Percentiles rank a stretch among this genome's conserved stretches.
Conservation (phyloP, 192 early-diverging fungal genomes). For the Kappamyces sp. region DNA sequence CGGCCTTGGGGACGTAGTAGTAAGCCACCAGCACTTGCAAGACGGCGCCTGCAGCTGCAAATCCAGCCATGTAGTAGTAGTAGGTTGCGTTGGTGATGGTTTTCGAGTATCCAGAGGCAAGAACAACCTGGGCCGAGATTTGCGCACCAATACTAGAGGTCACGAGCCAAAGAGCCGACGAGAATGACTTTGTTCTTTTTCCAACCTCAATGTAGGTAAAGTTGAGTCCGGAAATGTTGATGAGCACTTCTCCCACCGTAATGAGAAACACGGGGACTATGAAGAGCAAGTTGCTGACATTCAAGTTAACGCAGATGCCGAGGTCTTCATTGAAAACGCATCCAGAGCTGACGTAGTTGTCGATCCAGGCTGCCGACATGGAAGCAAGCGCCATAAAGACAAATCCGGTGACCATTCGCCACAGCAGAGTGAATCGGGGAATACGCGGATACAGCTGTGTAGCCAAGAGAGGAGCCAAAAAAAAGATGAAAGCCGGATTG, state of each 20-base stretch:
- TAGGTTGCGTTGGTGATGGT: constrained; percentile 16
- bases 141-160: constrained; percentile 40
- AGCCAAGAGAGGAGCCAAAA: constrained; percentile 50
- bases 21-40: constrained; percentile 41
- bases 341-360: constrained; percentile 24
- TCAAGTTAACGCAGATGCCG: constrained; percentile 20
- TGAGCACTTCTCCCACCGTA: constrained; percentile 50
- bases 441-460: constrained; percentile 49
- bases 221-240: constrained; percentile 58
- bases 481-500: constrained; percentile 46
- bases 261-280: constrained; percentile 48
- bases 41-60: constrained; percentile 27
- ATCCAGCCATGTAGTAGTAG: constrained; percentile 30
- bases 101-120: constrained; percentile 4
- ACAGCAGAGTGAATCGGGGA: constrained; percentile 38
- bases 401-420: constrained; percentile 52
- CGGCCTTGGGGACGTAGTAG: constrained; percentile 42
- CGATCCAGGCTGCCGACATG: constrained; percentile 27
- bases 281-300: constrained; percentile 13
- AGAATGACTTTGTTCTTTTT: constrained; percentile 50
- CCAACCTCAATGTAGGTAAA: constrained; percentile 62
- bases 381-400: constrained; percentile 46
- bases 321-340: constrained; percentile 25
- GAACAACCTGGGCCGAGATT: constrained; percentile 25
- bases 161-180: constrained; percentile 53